Base-by-base conservation (phyloP, 345 rosid species). In the Raphanus raphanistrum region DNA sequence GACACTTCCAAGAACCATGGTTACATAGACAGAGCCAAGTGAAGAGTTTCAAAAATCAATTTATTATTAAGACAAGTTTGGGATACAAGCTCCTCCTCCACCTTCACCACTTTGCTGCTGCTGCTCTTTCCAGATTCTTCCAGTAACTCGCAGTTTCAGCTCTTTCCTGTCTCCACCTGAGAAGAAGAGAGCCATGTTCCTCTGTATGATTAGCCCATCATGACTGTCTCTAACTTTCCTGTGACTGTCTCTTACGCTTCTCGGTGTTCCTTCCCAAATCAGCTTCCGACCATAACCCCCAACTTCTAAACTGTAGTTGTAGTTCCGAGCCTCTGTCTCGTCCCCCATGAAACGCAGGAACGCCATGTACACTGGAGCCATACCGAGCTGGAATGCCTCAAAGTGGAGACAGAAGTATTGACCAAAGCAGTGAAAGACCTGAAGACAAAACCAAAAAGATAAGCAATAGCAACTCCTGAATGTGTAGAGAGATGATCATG, bases 281-380 rank as follows among this genome's bases (percentile, higher is more conserved):
- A 92, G 98, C 77, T 94, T 94, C 70, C 98, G 84, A 16, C 95
- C 95, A 80, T 89, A 85, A 26, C 97, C 98, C 35, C 98, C 98
- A 16, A 92, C 98, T 86, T 94, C 95, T 66, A 94, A 85, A 82
- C 98, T 94, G 84, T 90, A 94, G 75, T 88, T 90, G 88, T 87
- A 94, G 84, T 87, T 92, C 73, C 91, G 73, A 58, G 97, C 93
- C 75, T 94, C 97, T 43, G 87, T 71, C 66, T 92, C 98, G 62
- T 94, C 98, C 1, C 98, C 98, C 95, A 92, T 88, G 86, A 90
- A 94, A 29, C 97, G 89, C 35, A 93, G 89, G 74, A 93, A 93
- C 11, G 98, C 94, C 97, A 93, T 93, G 82, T 91, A 91, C n/a
- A 91, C 98, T 52, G 98, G 97, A 66, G 94, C 98, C 94, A 91